Base-by-base conservation (phyloP, 2,329 filamentous ascomycete genomes). In the Aspergillus calidoustus region DNA sequence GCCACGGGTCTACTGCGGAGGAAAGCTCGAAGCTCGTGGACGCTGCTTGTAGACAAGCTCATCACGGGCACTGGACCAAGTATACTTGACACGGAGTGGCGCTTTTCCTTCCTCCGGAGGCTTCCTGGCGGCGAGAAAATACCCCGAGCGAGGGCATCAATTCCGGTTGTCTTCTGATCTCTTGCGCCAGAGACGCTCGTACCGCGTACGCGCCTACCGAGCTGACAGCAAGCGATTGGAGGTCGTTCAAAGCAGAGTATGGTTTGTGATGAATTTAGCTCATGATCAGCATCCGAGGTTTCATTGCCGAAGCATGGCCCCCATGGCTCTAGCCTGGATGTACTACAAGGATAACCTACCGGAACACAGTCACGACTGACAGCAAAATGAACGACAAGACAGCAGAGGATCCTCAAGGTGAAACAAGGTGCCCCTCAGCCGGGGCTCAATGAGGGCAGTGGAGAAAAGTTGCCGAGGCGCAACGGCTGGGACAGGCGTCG, bases 401-500 rank as follows among this genome's bases (percentile, higher is more conserved):
- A 25, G 2, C 4, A 4, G 23, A 11, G 23, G n/a, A 8, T 17
- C 44, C 44, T 19, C 7, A 17, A 28, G 8, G 52, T 54, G 46
- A 48, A 50, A 57, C 54, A 17, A 31, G 25, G 46, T 31, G 54
- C 34, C n/a, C 22, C n/a, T 31, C 22, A 54, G 34, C 44, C 48
- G 13, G 17, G 34, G 44, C 51, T 53, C 51, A 31, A 56, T 48
- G 44, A 41, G 28, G 11, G 44, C 44, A 44, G 25, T 50, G 55
- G 48, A 47, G 41, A 44, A 58, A 62, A 56, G 30, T 55, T 60
- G 63, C 63, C 60, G 60, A 62, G 60, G 54, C 53, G 31, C n/a
- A 56, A 55, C 49, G 53, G 60, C 34, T 54, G 11, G 34, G 53
- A 57, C 34, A 57, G 11, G 34, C 11, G 11, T 17, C 3, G 15